Base-by-base conservation (phyloP, 768 basidiomycete species). In the Daedaleopsis nitida region DNA sequence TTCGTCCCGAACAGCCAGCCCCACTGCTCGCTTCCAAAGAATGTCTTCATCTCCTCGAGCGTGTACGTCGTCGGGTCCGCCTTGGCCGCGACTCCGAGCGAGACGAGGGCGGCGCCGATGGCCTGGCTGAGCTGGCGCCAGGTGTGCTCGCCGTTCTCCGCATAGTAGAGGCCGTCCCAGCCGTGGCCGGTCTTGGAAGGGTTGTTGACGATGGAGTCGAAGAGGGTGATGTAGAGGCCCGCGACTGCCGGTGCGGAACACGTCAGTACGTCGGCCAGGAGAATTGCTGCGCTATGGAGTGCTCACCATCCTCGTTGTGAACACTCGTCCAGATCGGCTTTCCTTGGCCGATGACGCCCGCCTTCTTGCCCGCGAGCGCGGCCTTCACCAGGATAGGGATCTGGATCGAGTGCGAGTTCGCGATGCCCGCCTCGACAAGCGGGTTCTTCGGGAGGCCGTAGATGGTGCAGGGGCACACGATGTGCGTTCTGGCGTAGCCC, bases 261-360 rank as follows among this genome's bases (percentile, higher is more conserved):
- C 16, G 47, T 48, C 7, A 52, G 23, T 43, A 42, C 34, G 39
- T 47, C 7, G 9, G 60, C 2, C n/a, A 21, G 27, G 13, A 7
- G 23, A 14, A 17, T 11, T 32, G 19, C 24, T 19, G 21, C 44
- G 39, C 12, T 42, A 38, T 13, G 47, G 47, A 14, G 24, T 17
- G 58, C 76, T 39, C 60, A 85, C 85, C 73, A 38, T 87, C 85
- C 47, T 80, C 72, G 54, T 86, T 78, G 59, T 86, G 78, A 19
- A 87, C 81, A 61, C 84, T 75, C 0, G 81, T 79, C 87, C 86
- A 89, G 7, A 84, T 47, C 55, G 87, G 86, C 66, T 77, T 73
- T 1, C 88, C 88, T 44, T 77, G 66, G 0, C 87, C 86, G 4
- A 88, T 74, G 65, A 84, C 73, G 13, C 84, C 85, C 0, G 77